Evolutionary conservation across 768 basidiomycete species (phyloP).

Genomic region (Boletus subcaerulescens): DNA sequence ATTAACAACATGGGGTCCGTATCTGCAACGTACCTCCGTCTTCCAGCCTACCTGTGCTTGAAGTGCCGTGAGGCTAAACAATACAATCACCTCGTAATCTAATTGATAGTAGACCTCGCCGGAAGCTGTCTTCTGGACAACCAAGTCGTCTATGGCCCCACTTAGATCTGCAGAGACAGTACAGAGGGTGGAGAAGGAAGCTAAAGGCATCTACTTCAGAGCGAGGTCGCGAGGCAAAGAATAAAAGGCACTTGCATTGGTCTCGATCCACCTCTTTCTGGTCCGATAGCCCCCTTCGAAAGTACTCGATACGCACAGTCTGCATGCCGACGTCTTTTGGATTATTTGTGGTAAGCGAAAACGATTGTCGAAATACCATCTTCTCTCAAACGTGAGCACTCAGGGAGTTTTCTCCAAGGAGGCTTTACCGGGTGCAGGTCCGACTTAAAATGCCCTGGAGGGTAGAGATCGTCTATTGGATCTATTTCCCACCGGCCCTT

Average conservation of each 20-base stretch:
- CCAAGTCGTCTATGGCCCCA: too few species aligned
- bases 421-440: background rate
- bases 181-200: background rate
- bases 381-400: background rate
- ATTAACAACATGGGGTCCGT: background rate
- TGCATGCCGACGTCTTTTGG: constrained; percentile 3
- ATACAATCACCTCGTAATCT: background rate
- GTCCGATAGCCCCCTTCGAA: constrained; percentile 3
- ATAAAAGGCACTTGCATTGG: background rate
- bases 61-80: background rate
- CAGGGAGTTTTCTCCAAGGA: background rate
- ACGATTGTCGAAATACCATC: background rate
- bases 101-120: background rate
- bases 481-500: background rate
- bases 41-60: background rate
- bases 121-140: background rate
- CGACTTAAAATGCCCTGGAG: background rate
- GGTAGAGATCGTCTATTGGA: background rate
- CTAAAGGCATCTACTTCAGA: background rate
- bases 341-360: background rate
- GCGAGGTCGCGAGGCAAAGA: background rate
- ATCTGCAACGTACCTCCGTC: background rate
- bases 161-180: too few species aligned
- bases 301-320: constrained; percentile 1
- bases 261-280: constrained; percentile 12